phyloP scores from a whole-genome alignment of 345 rosid species.

The Camelina neglecta region DNA sequence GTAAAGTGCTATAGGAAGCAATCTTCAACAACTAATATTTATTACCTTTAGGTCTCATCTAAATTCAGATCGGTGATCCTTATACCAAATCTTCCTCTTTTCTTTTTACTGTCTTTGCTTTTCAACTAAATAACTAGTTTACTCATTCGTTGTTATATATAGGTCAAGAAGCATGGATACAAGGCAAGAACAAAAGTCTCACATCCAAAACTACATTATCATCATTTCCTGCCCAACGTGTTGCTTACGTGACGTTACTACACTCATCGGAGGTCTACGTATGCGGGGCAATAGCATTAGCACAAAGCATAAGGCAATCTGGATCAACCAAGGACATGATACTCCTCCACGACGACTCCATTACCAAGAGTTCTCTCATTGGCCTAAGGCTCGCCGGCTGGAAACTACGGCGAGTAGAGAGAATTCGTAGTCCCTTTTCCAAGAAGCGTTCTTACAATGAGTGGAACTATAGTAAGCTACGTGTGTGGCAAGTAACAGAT shows the following conservation, averaged over 20 bases:
- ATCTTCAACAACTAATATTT: neutral
- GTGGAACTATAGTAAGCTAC: slow-evolving; percentile 87
- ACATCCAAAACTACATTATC: slow-evolving; percentile 25
- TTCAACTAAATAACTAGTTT: neutral
- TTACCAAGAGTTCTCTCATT: slow-evolving; percentile 45
- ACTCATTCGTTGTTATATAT: slow-evolving; percentile 5
- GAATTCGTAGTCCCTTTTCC: slow-evolving; percentile 74
- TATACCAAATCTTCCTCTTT: neutral
- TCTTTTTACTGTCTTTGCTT: neutral
- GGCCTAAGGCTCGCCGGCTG: slow-evolving; percentile 72
- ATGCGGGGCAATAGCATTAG: slow-evolving; percentile 91
- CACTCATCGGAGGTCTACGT: slow-evolving; percentile 87
- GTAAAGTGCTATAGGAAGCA: neutral
- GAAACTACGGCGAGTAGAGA: slow-evolving; percentile 52
- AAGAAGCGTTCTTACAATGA: slow-evolving; percentile 68
- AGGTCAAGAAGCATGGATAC: slow-evolving; percentile 34
- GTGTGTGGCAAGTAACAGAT: slow-evolving; percentile 67
- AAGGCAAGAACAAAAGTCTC: slow-evolving; percentile 19
- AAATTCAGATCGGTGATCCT: neutral
- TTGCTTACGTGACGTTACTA: slow-evolving; percentile 80
- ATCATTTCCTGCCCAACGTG: slow-evolving; percentile 26
- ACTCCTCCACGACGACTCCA: slow-evolving; percentile 68
- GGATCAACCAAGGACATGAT: slow-evolving; percentile 59
- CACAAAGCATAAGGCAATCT: slow-evolving; percentile 69
- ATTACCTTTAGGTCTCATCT: neutral